Evolutionary conservation across 345 rosid genomes (phyloP), one percentile per base, ranked within the genome.

Genomic region (Rhodamnia rubescens): DNA sequence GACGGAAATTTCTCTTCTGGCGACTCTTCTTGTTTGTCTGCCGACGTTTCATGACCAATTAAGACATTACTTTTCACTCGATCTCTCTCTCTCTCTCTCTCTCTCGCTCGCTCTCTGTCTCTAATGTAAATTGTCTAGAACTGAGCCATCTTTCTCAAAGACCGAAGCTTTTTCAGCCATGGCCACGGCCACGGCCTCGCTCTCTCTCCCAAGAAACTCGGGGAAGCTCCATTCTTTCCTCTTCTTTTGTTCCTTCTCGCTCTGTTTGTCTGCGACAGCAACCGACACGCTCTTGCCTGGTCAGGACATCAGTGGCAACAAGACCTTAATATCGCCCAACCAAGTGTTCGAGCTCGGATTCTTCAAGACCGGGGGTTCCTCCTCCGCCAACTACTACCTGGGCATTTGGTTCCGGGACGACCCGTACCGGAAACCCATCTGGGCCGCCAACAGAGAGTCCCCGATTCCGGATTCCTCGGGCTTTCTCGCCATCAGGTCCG

Each of bases 401-500:
- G 83, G 86, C 26, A 85, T 78, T 44, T 85, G 83, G 86, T 85
- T 85, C 64, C 29, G n/a, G 40, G 80, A 75, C 4, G 83, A 85
- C 80, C 86, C 32, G 8, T 11, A n/a, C 32, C 49, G 11, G 26
- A 75, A 40, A 16, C 53, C 40, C 15, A 44, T 74, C 57, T 85
- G 86, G 86, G 64, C 54, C 54, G 83, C 86, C 47, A 85, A 40
- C 61, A 74, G 86, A 40, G 83, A 54, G 50, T 6, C 8, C 44
- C 69, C 83, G 10, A 15, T 85, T 36, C 3, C 15, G 59, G 86
- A 85, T 54, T 2, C 86, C 24, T 32, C 61, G 5, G 83, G 83
- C 4, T 16, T 16, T 55, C 86, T 85, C 47, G 11, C 58, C 42
- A 85, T 85, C 54, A 75, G 83, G 74, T 85, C 32, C 47, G 69